A percentile compares a stretch with the other conserved stretches of the same genome.
phyloP scores from a whole-genome alignment of 306 rosid species.

The Acmispon strigosus region DNA sequence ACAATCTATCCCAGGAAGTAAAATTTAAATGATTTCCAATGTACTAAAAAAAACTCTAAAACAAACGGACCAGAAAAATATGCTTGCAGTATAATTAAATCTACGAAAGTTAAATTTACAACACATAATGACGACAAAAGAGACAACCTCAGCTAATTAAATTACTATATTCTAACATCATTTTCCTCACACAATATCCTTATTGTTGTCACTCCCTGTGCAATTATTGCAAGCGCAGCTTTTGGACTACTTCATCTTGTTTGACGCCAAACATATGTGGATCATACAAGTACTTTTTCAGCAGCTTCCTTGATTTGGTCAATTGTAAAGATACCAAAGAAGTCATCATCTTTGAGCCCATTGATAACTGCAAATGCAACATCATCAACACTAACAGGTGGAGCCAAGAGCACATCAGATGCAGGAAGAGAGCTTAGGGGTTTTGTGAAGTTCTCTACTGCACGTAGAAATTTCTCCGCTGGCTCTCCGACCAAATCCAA shows the following conservation, averaged over 20 bases:
- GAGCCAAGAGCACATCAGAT: constrained; percentile 74
- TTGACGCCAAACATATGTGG: background rate
- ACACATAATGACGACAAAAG: too few species aligned
- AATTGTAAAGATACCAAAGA: constrained; percentile 79
- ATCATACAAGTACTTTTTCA: constrained; percentile 52
- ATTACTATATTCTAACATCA: background rate
- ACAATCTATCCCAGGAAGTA: too few species aligned
- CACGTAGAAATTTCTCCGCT: constrained; percentile 58
- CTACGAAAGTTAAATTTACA: too few species aligned
- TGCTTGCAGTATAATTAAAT: too few species aligned
- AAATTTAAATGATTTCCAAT: too few species aligned
- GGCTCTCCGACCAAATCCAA: constrained; percentile 83
- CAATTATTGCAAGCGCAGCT: background rate
- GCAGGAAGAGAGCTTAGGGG: constrained; percentile 87
- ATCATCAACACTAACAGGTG: constrained; percentile 90
- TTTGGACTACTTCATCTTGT: background rate
- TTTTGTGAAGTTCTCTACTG: constrained; percentile 64
- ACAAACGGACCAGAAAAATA: too few species aligned
- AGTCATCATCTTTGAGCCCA: constrained; percentile 68
- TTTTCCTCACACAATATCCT: background rate
- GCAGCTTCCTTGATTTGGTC: constrained; percentile 97
- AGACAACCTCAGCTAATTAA: too few species aligned
- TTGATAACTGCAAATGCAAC: constrained; percentile 71
- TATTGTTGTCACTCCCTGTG: background rate
- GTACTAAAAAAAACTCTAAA: too few species aligned